Evolutionary conservation across 148 eudicot genomes (phyloP).

Genomic region (Rhododendron griersonianum): DNA sequence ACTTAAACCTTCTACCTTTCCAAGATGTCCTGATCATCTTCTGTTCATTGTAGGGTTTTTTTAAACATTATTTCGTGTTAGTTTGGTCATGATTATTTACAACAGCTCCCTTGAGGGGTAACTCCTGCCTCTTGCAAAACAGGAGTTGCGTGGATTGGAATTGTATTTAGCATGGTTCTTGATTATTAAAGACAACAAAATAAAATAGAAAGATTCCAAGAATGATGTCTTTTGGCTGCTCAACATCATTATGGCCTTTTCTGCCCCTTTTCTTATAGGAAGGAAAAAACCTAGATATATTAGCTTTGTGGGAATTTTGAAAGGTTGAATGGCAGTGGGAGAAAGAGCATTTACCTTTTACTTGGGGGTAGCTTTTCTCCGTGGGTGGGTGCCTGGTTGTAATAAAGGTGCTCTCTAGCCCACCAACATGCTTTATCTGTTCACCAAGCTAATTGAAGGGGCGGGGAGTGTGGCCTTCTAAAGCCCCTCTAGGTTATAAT

Average conservation of each 20-base stretch:
- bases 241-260: neutral
- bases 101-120: neutral
- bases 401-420: neutral
- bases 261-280: neutral
- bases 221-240: constrained; percentile 4
- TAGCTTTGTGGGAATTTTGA: neutral
- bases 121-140: neutral
- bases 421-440: neutral
- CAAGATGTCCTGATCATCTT: neutral
- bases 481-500: neutral
- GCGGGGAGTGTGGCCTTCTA: neutral
- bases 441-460: neutral
- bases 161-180: neutral
- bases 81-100: neutral
- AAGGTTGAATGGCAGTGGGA: neutral
- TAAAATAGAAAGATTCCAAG: neutral
- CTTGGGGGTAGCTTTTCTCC: neutral
- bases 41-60: neutral
- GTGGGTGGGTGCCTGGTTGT: neutral
- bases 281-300: neutral
- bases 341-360: neutral
- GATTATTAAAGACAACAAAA: neutral
- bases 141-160: neutral
- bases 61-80: neutral
- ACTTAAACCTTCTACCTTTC: neutral